Evolutionary conservation across 306 rosid genomes (phyloP), one percentile per base, ranked within the genome.

Genomic region (Vicia villosa): DNA sequence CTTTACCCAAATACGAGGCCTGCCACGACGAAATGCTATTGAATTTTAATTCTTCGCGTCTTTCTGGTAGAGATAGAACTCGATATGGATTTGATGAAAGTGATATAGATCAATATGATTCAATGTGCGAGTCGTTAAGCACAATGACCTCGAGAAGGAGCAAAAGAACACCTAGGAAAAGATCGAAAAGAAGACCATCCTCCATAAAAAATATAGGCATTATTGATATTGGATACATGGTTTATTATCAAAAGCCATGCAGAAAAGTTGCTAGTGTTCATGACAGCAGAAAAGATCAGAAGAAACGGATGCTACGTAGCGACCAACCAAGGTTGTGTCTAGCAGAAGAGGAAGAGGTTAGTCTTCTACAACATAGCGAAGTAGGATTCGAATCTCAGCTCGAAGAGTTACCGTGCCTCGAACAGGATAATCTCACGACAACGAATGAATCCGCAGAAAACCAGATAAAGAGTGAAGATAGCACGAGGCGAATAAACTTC

Each of bases 1-100:
- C 83, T 28, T 68, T 42, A 20, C 30, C 62, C 52, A 77, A 70
- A 69, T 74, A 80, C 17, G 82, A 52, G 57, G 66, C 79, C 26
- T 64, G 12, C 63, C 84, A 76, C 30, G 85, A 89, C 65, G 86
- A 87, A 77, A 83, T 85, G 43, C 73, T 83, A 16, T 83, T 87
- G 56, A 81, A 79, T 78, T 88, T 85, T 79, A 85, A 70, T 63
- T 38, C 82, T 45, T 42, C 79, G 58, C 21, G 14, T 47, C 8
- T 52, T 1, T 40, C 84, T 0, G 79, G 30, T 42, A 65, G 50
- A 46, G 72, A 58, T 37, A 80, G 37, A 47, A 4, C 12, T 60
- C 67, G 47, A 17, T 11, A 49, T 65, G 66, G 42, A 21, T 41
- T 1, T 30, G 84, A 75, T 38, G 70, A 42, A 49, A 63, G 61